Conservation (phyloP, 345 rosid genomes). For the Hibiscus mutabilis region DNA sequence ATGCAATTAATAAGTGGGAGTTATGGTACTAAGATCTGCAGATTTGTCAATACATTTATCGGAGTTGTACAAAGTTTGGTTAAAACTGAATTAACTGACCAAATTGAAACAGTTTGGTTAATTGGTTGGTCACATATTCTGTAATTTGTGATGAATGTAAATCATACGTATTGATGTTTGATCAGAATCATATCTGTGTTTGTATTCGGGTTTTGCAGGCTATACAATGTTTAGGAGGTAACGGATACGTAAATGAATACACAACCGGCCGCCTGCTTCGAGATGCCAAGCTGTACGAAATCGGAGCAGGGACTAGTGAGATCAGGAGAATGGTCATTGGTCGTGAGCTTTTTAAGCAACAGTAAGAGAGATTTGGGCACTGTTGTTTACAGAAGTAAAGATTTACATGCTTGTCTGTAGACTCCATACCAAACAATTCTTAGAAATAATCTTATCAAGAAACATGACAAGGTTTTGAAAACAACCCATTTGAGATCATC, state of each 20-base stretch:
- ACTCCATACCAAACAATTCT: background rate
- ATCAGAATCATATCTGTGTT: background rate
- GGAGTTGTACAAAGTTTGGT: no score
- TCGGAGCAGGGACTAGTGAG: constrained; percentile 96
- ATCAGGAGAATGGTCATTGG: constrained; percentile 83
- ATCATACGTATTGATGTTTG: background rate
- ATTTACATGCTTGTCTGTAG: background rate
- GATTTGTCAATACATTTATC: background rate
- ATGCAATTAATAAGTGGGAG: background rate
- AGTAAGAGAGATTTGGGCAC: constrained; percentile 13
- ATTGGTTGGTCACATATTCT: no score
- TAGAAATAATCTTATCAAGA: background rate
- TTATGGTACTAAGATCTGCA: background rate
- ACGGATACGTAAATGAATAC: constrained; percentile 84
- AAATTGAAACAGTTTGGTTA: no score
- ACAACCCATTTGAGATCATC: no score
- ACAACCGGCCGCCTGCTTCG: constrained; percentile 80
- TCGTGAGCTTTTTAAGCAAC: constrained; percentile 73
- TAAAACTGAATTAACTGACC: no score
- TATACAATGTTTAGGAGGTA: constrained; percentile 90
- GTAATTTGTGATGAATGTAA: background rate
- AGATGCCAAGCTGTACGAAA: constrained; percentile 89
- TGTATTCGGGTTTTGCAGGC: constrained; percentile 45
- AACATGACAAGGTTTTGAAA: no score
- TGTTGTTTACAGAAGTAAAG: background rate